A percentile compares a stretch with the other conserved stretches of the same genome.
phyloP scores from a whole-genome alignment of 306 rosid genomes.

The Cucumis cinereus region DNA sequence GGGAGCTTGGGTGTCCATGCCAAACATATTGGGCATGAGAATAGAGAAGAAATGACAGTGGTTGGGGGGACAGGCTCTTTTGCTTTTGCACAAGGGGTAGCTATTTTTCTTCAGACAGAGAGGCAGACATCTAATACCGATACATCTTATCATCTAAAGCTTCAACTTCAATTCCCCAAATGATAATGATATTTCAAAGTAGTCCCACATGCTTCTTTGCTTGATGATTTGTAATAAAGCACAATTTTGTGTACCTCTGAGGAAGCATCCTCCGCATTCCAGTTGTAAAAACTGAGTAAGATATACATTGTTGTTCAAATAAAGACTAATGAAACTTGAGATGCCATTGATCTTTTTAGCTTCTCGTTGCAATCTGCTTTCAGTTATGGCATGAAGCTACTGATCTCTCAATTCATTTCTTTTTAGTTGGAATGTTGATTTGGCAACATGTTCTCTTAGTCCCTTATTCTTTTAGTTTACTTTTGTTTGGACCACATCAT shows the following conservation, averaged over 20 bases:
- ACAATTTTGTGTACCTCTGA: neutral
- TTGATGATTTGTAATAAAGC: neutral
- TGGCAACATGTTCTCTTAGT: neutral
- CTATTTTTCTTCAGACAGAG: constrained; percentile 32
- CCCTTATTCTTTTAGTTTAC: neutral
- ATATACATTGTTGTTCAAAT: neutral
- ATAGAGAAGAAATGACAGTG: constrained; percentile 32
- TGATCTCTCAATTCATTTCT: neutral
- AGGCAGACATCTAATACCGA: constrained; percentile 1
- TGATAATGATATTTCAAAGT: constrained; percentile 17
- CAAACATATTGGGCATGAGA: constrained; percentile 20
- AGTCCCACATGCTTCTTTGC: neutral
- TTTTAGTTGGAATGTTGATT: neutral
- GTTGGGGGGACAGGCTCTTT: constrained; percentile 83
- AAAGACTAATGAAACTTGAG: neutral
- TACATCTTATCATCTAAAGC: constrained; percentile 43
- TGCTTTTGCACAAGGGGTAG: constrained; percentile 83
- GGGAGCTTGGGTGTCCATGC: constrained; percentile 68
- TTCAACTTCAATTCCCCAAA: constrained; percentile 44
- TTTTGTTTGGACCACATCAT: too few species aligned
- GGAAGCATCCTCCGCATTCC: constrained; percentile 2
- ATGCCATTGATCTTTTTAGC: neutral
- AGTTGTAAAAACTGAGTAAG: neutral
- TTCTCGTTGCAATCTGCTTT: neutral
- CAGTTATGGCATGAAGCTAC: neutral